phyloP scores from a whole-genome alignment of 176 grass and related monocot genomes.

The Triticum aestivum region IWGSC_CS_RefSeq_v2.1 NC_057801.1:705267748-705268247 shows the following conservation, averaged over 20 bases:
- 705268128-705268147: neutral
- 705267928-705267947: neutral
- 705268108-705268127: neutral
- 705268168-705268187: neutral
- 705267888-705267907: neutral
- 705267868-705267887: neutral
- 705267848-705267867: neutral
- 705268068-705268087: neutral
- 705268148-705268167: neutral
- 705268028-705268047: neutral
- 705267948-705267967: neutral
- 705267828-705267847: neutral
- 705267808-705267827: neutral
- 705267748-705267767: neutral
- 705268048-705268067: neutral
- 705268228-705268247: neutral
- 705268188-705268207: neutral
- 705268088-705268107: neutral
- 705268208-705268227: neutral
- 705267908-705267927: neutral
- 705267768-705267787: neutral
- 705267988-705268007: neutral
- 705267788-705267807: neutral
- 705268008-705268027: neutral
- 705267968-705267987: neutral